Evolutionary conservation across 2,329 filamentous ascomycete genomes (phyloP).

Genomic region (Xylaria arbuscula): DNA sequence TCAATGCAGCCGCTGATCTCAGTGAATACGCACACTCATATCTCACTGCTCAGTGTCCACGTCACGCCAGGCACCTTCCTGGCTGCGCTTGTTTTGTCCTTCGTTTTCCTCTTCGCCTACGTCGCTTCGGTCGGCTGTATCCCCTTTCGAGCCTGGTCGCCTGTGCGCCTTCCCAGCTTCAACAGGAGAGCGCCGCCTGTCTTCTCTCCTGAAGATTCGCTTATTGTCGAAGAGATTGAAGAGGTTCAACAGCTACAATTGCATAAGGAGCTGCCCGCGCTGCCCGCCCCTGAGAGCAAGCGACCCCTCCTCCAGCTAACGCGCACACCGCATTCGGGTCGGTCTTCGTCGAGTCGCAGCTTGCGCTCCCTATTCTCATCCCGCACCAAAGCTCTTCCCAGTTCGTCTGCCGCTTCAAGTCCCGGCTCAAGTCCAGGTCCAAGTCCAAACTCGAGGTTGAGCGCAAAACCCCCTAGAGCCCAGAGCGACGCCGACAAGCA

Average conservation of each 20-base stretch:
- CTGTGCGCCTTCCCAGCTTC: constrained; percentile 34
- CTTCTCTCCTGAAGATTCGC: constrained; percentile 21
- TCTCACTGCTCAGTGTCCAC: constrained; percentile 68
- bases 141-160: constrained; percentile 53
- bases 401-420: constrained; percentile 6
- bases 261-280: constrained; percentile 39
- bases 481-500: constrained; percentile 32
- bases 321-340: constrained; percentile 41
- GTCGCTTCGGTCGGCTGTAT: constrained; percentile 53
- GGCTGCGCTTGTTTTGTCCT: constrained; percentile 60
- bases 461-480: constrained; percentile 20
- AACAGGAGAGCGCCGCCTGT: constrained; percentile 23
- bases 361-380: constrained; percentile 48
- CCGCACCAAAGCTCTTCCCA: constrained; percentile 43
- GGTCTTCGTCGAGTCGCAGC: constrained; percentile 41
- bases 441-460: constrained; percentile 15
- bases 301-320: constrained; percentile 45
- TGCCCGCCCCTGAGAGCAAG: constrained; percentile 42
- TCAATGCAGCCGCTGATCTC: constrained; percentile 69
- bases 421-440: constrained; percentile 27
- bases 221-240: constrained; percentile 33
- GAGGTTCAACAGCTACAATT: constrained; percentile 29
- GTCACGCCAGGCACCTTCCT: constrained; percentile 69
- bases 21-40: constrained; percentile 71
- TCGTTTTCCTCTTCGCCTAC: constrained; percentile 65